Conservation (phyloP, 2,329 filamentous ascomycete species). For the Cladosporium colombiae region DNA sequence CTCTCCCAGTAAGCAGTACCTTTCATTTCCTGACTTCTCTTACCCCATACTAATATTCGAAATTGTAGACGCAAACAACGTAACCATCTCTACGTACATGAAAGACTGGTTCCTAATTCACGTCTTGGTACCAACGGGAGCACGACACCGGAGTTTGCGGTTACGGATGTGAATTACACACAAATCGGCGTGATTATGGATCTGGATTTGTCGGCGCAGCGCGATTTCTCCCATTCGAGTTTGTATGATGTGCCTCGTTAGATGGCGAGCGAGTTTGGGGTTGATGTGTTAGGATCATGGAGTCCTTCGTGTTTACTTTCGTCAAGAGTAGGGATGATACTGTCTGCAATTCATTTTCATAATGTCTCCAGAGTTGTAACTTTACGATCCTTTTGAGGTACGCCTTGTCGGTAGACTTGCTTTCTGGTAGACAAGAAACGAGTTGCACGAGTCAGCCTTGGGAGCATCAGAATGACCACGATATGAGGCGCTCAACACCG, state of each 20-base stretch:
- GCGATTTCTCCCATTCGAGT: conserved; percentile 31
- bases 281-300: no score
- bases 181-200: conserved; percentile 27
- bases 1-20: conserved; percentile 4
- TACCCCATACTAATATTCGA: neutral
- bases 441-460: neutral
- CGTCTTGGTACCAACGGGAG: conserved; percentile 5
- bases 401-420: neutral
- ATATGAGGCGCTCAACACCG: neutral
- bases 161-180: conserved; percentile 30
- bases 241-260: conserved; percentile 29
- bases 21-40: neutral
- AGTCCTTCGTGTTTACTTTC: neutral
- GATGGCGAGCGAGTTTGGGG: no score
- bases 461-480: neutral
- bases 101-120: conserved; percentile 36
- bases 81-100: conserved; percentile 37
- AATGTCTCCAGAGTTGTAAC: no score
- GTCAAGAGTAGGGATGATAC: neutral
- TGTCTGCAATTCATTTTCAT: no score
- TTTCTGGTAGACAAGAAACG: neutral
- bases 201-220: conserved; percentile 26
- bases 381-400: neutral
- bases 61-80: conserved; percentile 29
- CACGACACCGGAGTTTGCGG: conserved; percentile 20